These are phyloP conservation scores for Yamadazyma triangularis DNA, from an alignment of 1,139 yeast genomes.

Conservation along the genomic window DNA sequence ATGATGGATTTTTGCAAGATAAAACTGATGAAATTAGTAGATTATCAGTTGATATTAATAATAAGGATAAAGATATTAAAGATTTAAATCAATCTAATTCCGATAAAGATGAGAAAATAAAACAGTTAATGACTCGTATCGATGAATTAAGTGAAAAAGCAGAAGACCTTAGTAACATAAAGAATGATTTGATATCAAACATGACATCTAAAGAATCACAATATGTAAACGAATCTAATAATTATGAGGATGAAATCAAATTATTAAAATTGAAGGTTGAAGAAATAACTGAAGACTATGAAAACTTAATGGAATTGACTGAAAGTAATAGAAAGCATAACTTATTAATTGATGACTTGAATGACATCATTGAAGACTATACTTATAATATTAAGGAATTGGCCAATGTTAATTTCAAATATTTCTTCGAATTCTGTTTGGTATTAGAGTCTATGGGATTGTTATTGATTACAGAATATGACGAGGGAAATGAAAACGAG, in stretches of 20 bases:
- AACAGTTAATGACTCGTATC: slow-evolving; percentile 20
- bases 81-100: slow-evolving; percentile 19
- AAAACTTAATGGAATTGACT: slow-evolving; percentile 40
- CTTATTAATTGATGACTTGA: slow-evolving; percentile 27
- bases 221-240: slow-evolving; percentile 48
- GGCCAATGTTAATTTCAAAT: slow-evolving; percentile 19
- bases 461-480: slow-evolving; percentile 43
- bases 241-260: slow-evolving; percentile 47
- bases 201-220: slow-evolving; percentile 62
- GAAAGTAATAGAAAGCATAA: slow-evolving; percentile 26
- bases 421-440: slow-evolving; percentile 46
- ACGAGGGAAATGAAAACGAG: slow-evolving; percentile 20
- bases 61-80: slow-evolving; percentile 5
- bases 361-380: slow-evolving; percentile 17
- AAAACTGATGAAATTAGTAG: slow-evolving; percentile 4
- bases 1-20: slow-evolving; percentile 2
- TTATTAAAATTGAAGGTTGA: slow-evolving; percentile 29
- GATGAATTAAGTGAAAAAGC: slow-evolving; percentile 22
- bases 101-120: slow-evolving; percentile 24
- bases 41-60: background rate
- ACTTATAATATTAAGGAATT: slow-evolving; percentile 18
- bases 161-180: slow-evolving; percentile 38
- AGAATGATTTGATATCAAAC: slow-evolving; percentile 61
- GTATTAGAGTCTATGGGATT: slow-evolving; percentile 79
- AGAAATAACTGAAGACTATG: slow-evolving; percentile 47